Conservation (phyloP, 208 protist genomes). For the Acanthamoeba healyi region DNA sequence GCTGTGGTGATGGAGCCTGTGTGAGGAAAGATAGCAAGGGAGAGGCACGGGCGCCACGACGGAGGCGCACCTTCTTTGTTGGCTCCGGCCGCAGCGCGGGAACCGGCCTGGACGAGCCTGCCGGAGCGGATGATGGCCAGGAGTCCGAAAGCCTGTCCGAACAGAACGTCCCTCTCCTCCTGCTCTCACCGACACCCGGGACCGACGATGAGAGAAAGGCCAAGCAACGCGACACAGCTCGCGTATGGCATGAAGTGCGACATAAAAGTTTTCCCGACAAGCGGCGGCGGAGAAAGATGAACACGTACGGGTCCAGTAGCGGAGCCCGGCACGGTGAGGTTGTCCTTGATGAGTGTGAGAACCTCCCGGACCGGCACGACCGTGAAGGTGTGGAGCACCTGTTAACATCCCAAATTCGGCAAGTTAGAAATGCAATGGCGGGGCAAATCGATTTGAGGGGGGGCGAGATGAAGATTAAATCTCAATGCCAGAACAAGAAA, state of each 20-base stretch:
- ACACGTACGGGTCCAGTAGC: constrained; percentile 20
- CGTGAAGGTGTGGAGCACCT: constrained; percentile 45
- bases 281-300: neutral
- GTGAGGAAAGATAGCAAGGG: no score
- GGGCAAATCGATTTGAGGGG: neutral
- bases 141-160: constrained; percentile 62
- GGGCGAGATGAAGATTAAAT: neutral
- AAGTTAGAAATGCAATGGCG: no score
- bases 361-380: constrained; percentile 9
- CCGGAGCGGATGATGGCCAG: constrained; percentile 73
- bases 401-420: neutral
- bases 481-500: neutral
- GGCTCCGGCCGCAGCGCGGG: neutral
- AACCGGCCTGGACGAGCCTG: constrained; percentile 60
- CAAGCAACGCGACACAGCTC: neutral
- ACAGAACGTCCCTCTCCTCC: constrained; percentile 70
- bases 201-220: neutral
- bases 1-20: no score
- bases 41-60: no score
- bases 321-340: neutral
- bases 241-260: neutral
- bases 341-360: constrained; percentile 40
- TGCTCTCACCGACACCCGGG: neutral
- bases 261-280: neutral
- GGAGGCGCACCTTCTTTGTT: neutral